Conservation (phyloP, 768 basidiomycete species). For the Russula vinacea region DNA sequence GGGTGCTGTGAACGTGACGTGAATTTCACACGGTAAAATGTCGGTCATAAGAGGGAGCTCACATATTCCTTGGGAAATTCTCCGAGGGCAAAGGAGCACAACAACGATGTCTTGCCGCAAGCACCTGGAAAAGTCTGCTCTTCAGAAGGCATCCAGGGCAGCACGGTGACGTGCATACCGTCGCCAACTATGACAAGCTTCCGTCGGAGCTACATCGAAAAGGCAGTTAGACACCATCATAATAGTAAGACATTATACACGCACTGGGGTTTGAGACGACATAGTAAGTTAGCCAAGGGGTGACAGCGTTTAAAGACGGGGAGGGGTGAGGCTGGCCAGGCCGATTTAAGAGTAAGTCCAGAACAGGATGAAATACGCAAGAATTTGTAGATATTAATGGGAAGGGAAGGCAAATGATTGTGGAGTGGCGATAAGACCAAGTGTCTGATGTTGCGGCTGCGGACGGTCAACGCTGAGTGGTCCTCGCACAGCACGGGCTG, state of each 20-base stretch:
- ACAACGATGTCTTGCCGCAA: slow-evolving; percentile 91
- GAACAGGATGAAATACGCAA: slow-evolving; percentile 1
- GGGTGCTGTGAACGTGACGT: slow-evolving; percentile 41
- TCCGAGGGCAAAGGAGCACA: slow-evolving; percentile 89
- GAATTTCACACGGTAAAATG: background rate
- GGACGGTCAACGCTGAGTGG: slow-evolving; percentile 9
- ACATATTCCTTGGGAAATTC: slow-evolving; percentile 97
- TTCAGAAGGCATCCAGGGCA: slow-evolving; percentile 9
- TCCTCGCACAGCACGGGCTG: slow-evolving; percentile 14
- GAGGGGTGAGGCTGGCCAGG: background rate
- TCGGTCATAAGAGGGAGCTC: slow-evolving; percentile 38
- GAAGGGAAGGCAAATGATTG: slow-evolving; percentile 3
- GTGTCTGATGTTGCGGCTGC: slow-evolving; percentile 19
- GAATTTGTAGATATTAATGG: slow-evolving; percentile 12
- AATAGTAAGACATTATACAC: slow-evolving; percentile 14
- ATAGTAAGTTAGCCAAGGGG: slow-evolving; percentile 11
- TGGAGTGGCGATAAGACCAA: background rate
- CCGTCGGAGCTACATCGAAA: slow-evolving; percentile 66
- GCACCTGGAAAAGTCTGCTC: slow-evolving; percentile 55
- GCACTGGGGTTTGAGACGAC: slow-evolving; percentile 29
- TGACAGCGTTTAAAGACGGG: background rate
- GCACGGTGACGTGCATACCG: slow-evolving; percentile 49
- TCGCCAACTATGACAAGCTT: slow-evolving; percentile 98
- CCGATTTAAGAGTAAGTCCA: background rate
- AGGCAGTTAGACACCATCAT: slow-evolving; percentile 10